phyloP scores from a whole-genome alignment of 306 rosid genomes.

The Comarum palustre region DNA sequence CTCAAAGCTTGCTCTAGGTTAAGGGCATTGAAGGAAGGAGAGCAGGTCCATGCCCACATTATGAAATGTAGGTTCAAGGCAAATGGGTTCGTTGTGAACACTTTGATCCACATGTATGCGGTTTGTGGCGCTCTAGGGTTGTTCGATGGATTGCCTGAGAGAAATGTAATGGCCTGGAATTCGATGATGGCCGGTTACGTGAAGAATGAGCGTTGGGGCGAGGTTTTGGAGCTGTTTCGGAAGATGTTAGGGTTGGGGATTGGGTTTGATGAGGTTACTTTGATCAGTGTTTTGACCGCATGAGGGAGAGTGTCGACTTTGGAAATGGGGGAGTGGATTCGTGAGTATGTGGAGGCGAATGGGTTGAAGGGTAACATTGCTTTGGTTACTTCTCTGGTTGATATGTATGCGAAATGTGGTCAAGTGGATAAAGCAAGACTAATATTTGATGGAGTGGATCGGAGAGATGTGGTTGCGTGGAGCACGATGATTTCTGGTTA shows the following conservation, averaged over 20 bases:
- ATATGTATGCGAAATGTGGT: constrained; percentile 65
- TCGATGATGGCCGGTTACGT: constrained; percentile 51
- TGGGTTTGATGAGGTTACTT: constrained; percentile 49
- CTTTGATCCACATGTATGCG: constrained; percentile 50
- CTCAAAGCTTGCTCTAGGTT: constrained; percentile 57
- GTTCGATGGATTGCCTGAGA: constrained; percentile 49
- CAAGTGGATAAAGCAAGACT: constrained; percentile 41
- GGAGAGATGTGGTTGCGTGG: constrained; percentile 60
- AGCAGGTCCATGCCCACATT: constrained; percentile 47
- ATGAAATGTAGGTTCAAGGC: constrained; percentile 42
- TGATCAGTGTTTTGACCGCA: constrained; percentile 50
- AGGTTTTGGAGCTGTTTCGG: constrained; percentile 43
- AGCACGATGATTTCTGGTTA: constrained; percentile 69
- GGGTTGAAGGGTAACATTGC: constrained; percentile 33
- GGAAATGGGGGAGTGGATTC: constrained; percentile 53
- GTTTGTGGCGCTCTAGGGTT: constrained; percentile 39
- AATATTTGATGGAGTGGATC: constrained; percentile 47
- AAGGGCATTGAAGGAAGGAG: constrained; percentile 36
- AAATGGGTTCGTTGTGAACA: constrained; percentile 40
- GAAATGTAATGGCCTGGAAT: constrained; percentile 45
- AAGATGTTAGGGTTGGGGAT: constrained; percentile 28
- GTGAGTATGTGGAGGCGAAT: constrained; percentile 36
- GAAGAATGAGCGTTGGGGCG: constrained; percentile 46
- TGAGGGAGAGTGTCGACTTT: constrained; percentile 54
- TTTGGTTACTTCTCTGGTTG: constrained; percentile 50